Evolutionary conservation across 306 rosid species (phyloP).

Genomic region (Lithocarpus polystachyus): DNA sequence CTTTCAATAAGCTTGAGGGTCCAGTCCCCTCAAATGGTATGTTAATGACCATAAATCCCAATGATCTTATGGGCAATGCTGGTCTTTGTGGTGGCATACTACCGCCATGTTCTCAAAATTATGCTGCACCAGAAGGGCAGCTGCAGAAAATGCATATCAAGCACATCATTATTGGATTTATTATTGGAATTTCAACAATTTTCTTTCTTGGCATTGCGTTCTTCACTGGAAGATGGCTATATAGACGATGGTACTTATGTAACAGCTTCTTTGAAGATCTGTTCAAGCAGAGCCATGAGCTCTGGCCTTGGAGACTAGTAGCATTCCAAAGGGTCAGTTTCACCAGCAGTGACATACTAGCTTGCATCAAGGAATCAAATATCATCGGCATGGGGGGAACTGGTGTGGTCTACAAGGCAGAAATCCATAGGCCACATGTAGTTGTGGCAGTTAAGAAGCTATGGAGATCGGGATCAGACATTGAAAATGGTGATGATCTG

Average conservation of each 20-base stretch:
- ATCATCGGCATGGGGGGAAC: conserved; percentile 78
- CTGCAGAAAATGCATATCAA: conserved; percentile 35
- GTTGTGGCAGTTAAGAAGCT: conserved; percentile 85
- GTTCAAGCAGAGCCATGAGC: conserved; percentile 52
- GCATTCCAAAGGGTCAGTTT: conserved; percentile 85
- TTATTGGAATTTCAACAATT: conserved; percentile 52
- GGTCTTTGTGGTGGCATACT: conserved; percentile 82
- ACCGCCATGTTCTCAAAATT: conserved; percentile 62
- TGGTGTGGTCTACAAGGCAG: conserved; percentile 89
- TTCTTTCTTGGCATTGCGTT: conserved; percentile 40
- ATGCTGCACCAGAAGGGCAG: conserved; percentile 10
- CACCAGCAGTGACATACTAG: conserved; percentile 67
- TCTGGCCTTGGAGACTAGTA: conserved; percentile 91
- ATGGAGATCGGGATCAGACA: conserved; percentile 53
- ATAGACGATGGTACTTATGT: conserved; percentile 50
- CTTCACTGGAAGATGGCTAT: conserved; percentile 49
- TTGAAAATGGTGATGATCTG: conserved; percentile 53
- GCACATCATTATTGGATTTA: conserved; percentile 48
- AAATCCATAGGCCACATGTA: conserved; percentile 55
- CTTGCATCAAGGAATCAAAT: conserved; percentile 67
- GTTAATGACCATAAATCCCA: conserved; percentile 54
- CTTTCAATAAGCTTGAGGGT: conserved; percentile 82
- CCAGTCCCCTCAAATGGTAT: conserved; percentile 78
- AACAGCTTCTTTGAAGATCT: conserved; percentile 50
- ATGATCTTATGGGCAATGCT: conserved; percentile 62